phyloP scores from a whole-genome alignment of 345 rosid genomes.

The Aegle marmelos region DNA sequence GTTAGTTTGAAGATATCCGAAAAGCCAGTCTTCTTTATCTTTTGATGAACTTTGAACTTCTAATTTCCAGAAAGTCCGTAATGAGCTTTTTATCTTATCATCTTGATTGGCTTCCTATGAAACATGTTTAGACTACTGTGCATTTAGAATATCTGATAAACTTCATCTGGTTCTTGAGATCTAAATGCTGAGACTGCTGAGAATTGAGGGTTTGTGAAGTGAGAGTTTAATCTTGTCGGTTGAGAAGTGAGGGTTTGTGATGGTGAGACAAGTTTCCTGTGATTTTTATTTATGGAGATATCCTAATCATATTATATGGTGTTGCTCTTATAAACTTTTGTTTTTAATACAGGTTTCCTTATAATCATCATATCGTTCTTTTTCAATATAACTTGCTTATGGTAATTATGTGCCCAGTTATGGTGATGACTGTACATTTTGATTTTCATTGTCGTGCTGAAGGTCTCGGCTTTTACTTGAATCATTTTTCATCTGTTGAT shows the following conservation, averaged over 20 bases:
- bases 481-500: background rate
- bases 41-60: background rate
- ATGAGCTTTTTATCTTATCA: background rate
- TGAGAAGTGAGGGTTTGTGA: background rate
- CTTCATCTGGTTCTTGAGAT: background rate
- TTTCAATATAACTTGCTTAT: background rate
- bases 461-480: background rate
- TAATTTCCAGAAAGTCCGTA: background rate
- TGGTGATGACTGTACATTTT: background rate
- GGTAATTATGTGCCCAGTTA: background rate
- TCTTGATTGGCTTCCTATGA: background rate
- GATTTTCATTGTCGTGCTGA: background rate
- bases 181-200: background rate
- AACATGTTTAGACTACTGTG: background rate
- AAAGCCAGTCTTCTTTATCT: background rate
- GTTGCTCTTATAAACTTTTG: background rate
- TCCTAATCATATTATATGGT: background rate
- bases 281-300: background rate
- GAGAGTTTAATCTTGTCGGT: background rate
- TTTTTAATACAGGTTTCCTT: background rate
- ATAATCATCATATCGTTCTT: background rate
- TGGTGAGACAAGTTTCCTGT: background rate
- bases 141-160: background rate
- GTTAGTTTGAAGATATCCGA: constrained; percentile 1
- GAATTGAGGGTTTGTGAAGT: background rate